These are phyloP conservation scores for Backusella macrospora DNA, from an alignment of 192 early-diverging fungal genomes.

Conservation along the genomic window DNA sequence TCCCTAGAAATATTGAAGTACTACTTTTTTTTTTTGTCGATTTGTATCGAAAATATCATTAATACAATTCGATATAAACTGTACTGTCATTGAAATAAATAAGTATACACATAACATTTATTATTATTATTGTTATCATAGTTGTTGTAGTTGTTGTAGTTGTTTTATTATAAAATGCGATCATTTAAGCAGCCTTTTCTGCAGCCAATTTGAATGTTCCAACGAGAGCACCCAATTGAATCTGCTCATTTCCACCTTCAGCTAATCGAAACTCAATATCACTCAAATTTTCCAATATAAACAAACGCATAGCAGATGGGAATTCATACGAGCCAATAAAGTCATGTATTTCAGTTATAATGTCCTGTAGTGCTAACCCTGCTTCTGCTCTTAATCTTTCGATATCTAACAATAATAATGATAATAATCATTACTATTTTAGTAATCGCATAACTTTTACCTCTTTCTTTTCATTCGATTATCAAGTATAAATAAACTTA, in stretches of 20 bases:
- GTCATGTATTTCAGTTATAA: slow-evolving; percentile 78
- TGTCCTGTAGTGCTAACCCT: slow-evolving; percentile 90
- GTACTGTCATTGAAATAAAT: no score
- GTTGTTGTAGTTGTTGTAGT: background rate
- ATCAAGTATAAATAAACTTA: slow-evolving; percentile 32
- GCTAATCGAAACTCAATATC: slow-evolving; percentile 93
- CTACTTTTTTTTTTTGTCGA: no score
- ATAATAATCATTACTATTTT: background rate
- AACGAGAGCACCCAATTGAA: slow-evolving; percentile 88
- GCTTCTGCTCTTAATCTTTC: slow-evolving; percentile 75
- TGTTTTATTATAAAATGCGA: background rate
- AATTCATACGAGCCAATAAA: slow-evolving; percentile 73
- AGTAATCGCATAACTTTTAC: background rate
- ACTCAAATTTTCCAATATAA: slow-evolving; percentile 80
- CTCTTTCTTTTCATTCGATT: background rate
- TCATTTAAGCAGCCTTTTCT: background rate
- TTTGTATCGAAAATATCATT: no score
- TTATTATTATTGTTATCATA: background rate
- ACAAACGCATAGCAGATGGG: slow-evolving; percentile 64
- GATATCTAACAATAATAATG: slow-evolving; percentile 57
- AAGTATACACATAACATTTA: no score
- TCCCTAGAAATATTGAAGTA: no score
- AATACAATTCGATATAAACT: no score
- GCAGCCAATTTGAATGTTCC: slow-evolving; percentile 79
- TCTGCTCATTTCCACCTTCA: slow-evolving; percentile 80